Percentiles rank a stretch among this genome's conserved stretches.
These are phyloP conservation scores for Pugionium dolabratum DNA, from an alignment of 345 rosid genomes.

Conservation along the genomic window DNA sequence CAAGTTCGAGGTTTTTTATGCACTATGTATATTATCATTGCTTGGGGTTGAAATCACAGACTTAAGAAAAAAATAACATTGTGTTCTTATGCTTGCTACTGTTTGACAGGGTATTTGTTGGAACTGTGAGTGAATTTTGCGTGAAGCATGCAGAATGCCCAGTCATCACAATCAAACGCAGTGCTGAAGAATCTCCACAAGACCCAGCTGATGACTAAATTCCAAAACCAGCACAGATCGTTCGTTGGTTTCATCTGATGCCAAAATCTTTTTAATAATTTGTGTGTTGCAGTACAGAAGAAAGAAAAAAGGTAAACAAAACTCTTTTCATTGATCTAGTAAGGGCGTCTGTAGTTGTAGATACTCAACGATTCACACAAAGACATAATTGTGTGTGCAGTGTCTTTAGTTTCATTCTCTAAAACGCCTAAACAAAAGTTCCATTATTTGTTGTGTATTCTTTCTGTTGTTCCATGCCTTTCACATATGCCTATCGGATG, in stretches of 20 bases:
- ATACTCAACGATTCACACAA: slow-evolving; percentile 2
- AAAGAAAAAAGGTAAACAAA: neutral
- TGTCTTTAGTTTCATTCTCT: too few relatives aligned
- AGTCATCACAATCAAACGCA: slow-evolving; percentile 82
- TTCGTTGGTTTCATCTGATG: neutral
- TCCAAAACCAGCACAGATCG: slow-evolving; percentile 15
- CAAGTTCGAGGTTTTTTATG: too few relatives aligned
- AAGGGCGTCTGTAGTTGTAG: slow-evolving; percentile 28
- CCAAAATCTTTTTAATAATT: too few relatives aligned
- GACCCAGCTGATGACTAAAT: slow-evolving; percentile 92
- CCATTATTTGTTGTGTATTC: too few relatives aligned
- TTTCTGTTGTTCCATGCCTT: too few relatives aligned
- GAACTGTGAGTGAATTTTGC: slow-evolving; percentile 92
- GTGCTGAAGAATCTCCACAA: slow-evolving; percentile 73
- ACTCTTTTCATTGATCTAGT: slow-evolving; percentile 4
- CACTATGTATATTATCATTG: neutral
- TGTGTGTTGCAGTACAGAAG: neutral
- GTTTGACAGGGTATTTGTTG: slow-evolving; percentile 84
- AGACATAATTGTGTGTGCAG: neutral
- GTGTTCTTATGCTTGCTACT: neutral
- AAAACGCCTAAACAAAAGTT: too few relatives aligned
- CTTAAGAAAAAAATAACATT: neutral
- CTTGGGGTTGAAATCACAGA: slow-evolving; percentile 6
- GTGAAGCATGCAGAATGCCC: slow-evolving; percentile 98
- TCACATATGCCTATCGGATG: too few relatives aligned